Base-by-base conservation (phyloP, 2,329 filamentous ascomycete species). In the Aureobasidium lini region DNA sequence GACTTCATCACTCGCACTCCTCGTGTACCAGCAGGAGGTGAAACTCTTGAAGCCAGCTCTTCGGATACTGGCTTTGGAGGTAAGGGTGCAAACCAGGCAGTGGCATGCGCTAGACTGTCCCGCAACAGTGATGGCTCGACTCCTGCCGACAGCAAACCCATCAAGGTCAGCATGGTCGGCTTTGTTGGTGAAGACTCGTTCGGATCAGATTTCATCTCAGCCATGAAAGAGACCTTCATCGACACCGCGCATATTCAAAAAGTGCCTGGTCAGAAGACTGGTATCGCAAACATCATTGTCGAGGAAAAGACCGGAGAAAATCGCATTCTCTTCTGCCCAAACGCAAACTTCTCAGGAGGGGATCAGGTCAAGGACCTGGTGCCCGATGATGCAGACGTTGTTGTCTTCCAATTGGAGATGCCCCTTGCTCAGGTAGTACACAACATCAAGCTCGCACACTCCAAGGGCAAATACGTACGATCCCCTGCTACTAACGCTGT, bases 51-150 rank as follows among this genome's bases (percentile, higher is more conserved):
- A 2, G 83, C 90, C 49, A 85, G 79, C 64, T 85, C 84, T 18
- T 95, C 95, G 76, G 81, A 81, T 69, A 90, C 87, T 37, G 91
- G 88, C 44, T 86, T 88, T 32, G 94, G 93, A 67, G 93, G 94
- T 60, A 99, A 99, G 76, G 93, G 93, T 64, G 91, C 92, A 62
- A 97, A 97, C 77, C 93, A 97, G 77, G 92, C 91, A 61, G 89
- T 96, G 37, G 90, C 91, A 28, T 91, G 88, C 75, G 89, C 87
- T 53, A 89, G 93, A 63, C 83, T 95, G 53, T 69, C 79, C 31
- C 77, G 76, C 2, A 64, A 69, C 23, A 61, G 39, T 23, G 53
- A 54, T 61, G 57, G 57, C n/a, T 53, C 49, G 15, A 6, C 36
- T 11, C 32, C 53, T 58, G 63, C 9, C 59, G 62, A 3, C 48